Conservation (phyloP, 768 basidiomycete genomes). For the Epithele typhae region DNA sequence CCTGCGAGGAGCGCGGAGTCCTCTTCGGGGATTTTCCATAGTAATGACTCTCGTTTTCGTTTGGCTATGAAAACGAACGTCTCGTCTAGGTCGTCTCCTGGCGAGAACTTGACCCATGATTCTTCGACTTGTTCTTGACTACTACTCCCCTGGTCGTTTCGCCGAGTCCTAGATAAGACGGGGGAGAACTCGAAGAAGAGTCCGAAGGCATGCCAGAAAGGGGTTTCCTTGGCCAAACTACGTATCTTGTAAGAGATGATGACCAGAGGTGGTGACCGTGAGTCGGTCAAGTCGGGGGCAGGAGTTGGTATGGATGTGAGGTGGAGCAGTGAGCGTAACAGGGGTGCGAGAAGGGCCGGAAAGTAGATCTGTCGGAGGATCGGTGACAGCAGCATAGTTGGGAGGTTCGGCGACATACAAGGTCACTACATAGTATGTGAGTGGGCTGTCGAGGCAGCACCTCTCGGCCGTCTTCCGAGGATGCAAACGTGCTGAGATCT, state of each 20-base stretch:
- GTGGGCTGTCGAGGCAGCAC: conserved; percentile 35
- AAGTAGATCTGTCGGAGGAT: conserved; percentile 66
- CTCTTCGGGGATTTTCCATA: conserved; percentile 46
- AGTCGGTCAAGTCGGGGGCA: no score
- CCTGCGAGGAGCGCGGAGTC: conserved; percentile 59
- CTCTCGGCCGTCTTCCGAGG: neutral
- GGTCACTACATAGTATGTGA: conserved; percentile 80
- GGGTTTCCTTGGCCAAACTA: conserved; percentile 63
- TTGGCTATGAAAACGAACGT: conserved; percentile 60
- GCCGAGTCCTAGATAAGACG: conserved; percentile 26
- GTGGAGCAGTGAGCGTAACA: conserved; percentile 70
- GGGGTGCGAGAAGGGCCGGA: conserved; percentile 71
- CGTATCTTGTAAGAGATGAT: conserved; percentile 76
- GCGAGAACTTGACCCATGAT: conserved; percentile 19
- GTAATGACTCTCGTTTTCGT: conserved; percentile 53
- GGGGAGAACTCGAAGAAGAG: conserved; percentile 69
- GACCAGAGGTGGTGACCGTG: no score
- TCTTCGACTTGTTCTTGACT: conserved; percentile 1
- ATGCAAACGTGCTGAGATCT: no score
- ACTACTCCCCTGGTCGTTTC: no score
- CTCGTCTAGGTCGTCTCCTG: conserved; percentile 17
- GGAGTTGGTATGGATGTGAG: conserved; percentile 43
- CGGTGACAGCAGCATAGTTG: neutral
- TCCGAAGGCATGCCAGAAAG: conserved; percentile 80
- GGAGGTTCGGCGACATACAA: conserved; percentile 44